Percentiles rank a stretch among this genome's conserved stretches.
Conservation (phyloP, 768 basidiomycete genomes). For the Hydnomerulius pinastri region DNA sequence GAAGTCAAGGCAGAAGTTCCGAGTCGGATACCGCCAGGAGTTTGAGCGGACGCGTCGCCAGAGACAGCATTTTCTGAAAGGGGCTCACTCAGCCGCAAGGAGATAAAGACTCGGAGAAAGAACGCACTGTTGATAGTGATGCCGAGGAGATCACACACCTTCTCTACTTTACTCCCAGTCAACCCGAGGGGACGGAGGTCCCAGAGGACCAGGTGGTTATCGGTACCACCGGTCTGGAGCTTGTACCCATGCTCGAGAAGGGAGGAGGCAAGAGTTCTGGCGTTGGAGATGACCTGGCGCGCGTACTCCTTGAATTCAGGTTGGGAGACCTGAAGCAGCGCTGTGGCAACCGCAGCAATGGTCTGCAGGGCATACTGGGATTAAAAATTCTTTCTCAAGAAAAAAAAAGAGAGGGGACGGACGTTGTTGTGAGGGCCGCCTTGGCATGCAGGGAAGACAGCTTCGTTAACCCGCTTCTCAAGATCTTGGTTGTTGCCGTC, state of each 20-base stretch:
- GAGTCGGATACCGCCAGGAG: conserved; percentile 95
- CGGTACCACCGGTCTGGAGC: conserved; percentile 95
- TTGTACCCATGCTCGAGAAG: conserved; percentile 86
- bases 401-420: conserved; percentile 26
- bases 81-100: not conserved
- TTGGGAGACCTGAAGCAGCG: conserved; percentile 87
- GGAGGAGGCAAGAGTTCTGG: conserved; percentile 68
- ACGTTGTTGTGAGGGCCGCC: conserved; percentile 99
- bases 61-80: conserved; percentile 89
- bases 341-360: conserved; percentile 92
- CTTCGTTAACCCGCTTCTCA: conserved; percentile 96
- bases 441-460: conserved; percentile 99
- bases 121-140: conserved; percentile 93
- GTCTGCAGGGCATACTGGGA: conserved; percentile 50
- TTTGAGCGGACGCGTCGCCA: conserved; percentile 93
- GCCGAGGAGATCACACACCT: conserved; percentile 94
- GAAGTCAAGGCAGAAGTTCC: conserved; percentile 95
- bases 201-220: conserved; percentile 98
- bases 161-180: conserved; percentile 98
- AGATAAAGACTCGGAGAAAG: not conserved
- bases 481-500: conserved; percentile 82
- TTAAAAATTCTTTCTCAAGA: not conserved
- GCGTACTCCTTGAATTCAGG: conserved; percentile 92
- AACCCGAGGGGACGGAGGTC: conserved; percentile 92
- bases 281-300: conserved; percentile 91